Evolutionary conservation across 1,139 yeast genomes (phyloP), one percentile per base, ranked within the genome.

Genomic region (Geotrichum restrictum): DNA sequence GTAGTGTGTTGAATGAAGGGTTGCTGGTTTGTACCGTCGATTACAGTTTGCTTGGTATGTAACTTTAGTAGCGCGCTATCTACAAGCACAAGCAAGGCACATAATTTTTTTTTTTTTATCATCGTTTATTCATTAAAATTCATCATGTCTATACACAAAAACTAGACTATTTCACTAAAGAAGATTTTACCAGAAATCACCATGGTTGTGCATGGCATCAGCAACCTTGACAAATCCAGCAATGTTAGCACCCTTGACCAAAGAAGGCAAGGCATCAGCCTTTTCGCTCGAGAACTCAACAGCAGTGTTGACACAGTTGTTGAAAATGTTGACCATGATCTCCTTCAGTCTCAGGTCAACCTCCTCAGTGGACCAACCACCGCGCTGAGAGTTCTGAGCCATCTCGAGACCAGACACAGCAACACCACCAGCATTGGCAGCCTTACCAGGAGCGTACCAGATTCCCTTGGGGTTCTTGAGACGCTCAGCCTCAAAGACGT

Each of bases 361-460:
- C 76, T 86, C 88, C 77, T 88, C 95, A 57, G 81, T 65, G 58
- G 95, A 80, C 96, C 96, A 89, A 62, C 76, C 74, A 61, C 84
- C 82, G 79, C 98, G 87, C 73, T 85, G 94, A 57, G 97, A 88
- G 87, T 93, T 93, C 79, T 93, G 98, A 59, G 98, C 97, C 98
- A 93, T 93, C 80, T 93, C 98, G 64, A 93, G 82, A 71, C 98
- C 98, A 59, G 96, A 88, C 57, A 91, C 97, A 57, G 96, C 96
- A 66, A 93, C 98, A 83, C 98, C 98, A 78, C 98, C 98, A 78
- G 95, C 86, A 83, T 93, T 93, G 69, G 98, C 94, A 66, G 97
- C 97, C 82, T 93, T 93, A 75, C 98, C 98, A 71, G 97, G 97
- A 66, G 96, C 98, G 76, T 91, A 91, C 98, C 98, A 93, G 73